Conservation (phyloP, 768 basidiomycete species). For the Sutorius australiensis region DNA sequence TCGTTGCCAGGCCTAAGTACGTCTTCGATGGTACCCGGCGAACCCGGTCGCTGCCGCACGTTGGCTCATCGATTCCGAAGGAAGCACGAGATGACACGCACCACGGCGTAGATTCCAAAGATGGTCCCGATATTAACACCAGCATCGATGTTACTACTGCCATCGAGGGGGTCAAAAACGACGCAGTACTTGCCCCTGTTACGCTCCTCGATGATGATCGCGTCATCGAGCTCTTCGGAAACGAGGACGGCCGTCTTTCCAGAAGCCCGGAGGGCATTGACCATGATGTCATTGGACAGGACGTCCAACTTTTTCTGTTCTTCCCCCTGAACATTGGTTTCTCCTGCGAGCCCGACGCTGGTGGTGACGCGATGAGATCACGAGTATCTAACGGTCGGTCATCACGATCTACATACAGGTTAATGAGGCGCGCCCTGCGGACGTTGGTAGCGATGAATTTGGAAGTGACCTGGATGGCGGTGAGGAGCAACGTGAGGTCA, state of each 20-base stretch:
- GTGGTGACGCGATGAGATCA: neutral
- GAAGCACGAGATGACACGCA: constrained; percentile 39
- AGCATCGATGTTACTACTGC: constrained; percentile 95
- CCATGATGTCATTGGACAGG: constrained; percentile 99
- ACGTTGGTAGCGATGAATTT: constrained; percentile 99
- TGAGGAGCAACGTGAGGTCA: constrained; percentile 90
- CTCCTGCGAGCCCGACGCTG: constrained; percentile 95
- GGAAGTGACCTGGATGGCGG: constrained; percentile 92
- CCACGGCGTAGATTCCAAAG: constrained; percentile 93
- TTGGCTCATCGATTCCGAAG: neutral
- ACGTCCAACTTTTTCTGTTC: constrained; percentile 99
- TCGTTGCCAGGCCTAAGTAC: constrained; percentile 91
- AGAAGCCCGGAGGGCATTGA: constrained; percentile 93
- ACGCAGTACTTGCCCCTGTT: constrained; percentile 91
- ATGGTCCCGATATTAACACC: constrained; percentile 98
- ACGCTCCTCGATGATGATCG: constrained; percentile 81
- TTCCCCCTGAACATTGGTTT: constrained; percentile 95
- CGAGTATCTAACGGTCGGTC: neutral
- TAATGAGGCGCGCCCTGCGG: constrained; percentile 93
- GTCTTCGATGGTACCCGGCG: constrained; percentile 76
- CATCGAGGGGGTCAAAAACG: constrained; percentile 97
- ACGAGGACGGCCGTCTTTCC: constrained; percentile 96
- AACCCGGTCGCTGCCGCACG: constrained; percentile 58
- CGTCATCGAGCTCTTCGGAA: constrained; percentile 92
- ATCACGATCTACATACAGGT: constrained; percentile 60